Evolutionary conservation across 2,329 filamentous ascomycete species (phyloP).

Genomic region (Lasiodiplodia sp.): DNA sequence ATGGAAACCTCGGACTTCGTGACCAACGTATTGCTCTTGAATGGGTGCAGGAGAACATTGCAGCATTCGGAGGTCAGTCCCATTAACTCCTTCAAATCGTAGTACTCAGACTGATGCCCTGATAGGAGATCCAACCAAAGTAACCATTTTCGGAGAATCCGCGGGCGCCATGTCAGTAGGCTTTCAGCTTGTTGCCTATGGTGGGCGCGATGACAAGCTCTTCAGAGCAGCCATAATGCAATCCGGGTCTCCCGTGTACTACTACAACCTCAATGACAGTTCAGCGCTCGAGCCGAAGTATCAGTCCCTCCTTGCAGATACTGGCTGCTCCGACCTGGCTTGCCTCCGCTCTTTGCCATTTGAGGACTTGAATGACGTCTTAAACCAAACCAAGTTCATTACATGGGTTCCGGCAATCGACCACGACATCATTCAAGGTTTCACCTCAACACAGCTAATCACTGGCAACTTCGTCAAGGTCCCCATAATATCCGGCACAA

Average conservation of each 20-base stretch:
- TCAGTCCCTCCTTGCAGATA: slow-evolving; percentile 65
- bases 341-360: slow-evolving; percentile 67
- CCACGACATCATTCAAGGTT: slow-evolving; percentile 62
- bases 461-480: slow-evolving; percentile 69
- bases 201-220: slow-evolving; percentile 56
- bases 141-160: slow-evolving; percentile 56
- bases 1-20: slow-evolving; percentile 54
- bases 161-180: slow-evolving; percentile 56
- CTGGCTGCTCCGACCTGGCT: slow-evolving; percentile 63
- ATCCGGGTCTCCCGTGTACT: slow-evolving; percentile 49
- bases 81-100: neutral
- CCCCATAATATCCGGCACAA: slow-evolving; percentile 68
- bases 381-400: slow-evolving; percentile 54
- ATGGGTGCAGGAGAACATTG: slow-evolving; percentile 55
- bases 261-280: slow-evolving; percentile 32
- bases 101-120: neutral
- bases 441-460: slow-evolving; percentile 61
- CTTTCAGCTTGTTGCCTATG: slow-evolving; percentile 54
- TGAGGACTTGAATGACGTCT: slow-evolving; percentile 61
- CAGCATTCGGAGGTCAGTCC: slow-evolving; percentile 49
- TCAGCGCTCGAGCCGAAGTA: slow-evolving; percentile 65
- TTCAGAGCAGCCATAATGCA: slow-evolving; percentile 58
- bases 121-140: slow-evolving; percentile 46
- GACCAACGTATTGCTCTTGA: slow-evolving; percentile 55
- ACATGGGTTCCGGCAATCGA: slow-evolving; percentile 59